Base-by-base conservation (phyloP, 2,329 filamentous ascomycete species). In the Neopestalotiopsis rosae region DNA sequence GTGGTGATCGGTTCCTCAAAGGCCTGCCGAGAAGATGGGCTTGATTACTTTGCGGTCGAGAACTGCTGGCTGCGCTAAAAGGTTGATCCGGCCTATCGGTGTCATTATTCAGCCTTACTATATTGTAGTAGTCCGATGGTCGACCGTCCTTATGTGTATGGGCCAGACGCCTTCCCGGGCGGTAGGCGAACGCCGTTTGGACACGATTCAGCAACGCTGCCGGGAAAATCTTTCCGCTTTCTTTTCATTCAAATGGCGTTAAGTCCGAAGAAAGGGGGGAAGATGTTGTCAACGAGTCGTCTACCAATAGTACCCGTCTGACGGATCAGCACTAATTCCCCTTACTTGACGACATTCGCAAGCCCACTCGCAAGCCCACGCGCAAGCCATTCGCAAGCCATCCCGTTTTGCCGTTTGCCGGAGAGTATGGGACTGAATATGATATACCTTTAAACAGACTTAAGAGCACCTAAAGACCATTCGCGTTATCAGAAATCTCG, bases 361-460 rank as follows among this genome's bases (percentile, higher is more conserved):
- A 52, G 45, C 45, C 45, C 34, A 10, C 24, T 52, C 45, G 45
- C 45, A 52, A 52, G 45, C 45, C 45, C 34, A 10, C 24, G 24
- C 24, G 24, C 24, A 28, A 28, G 24, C 24, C 24, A 49, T n/a
- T 52, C 45, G 45, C 9, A 52, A 52, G 45, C 45, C 10, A 20
- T 52, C 6, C 34, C 6, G 34, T 38, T 28, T 28, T 38, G 5
- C 34, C 34, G 10, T 52, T 52, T 52, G 42, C n/a, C 20, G 45
- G 17, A 24, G 45, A 52, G 9, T 52, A 52, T 20, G n/a, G n/a
- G n/a, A 17, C 24, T 28, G 24, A 9, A 28, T 14, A 14, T 69
- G 56, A 73, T 20, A 62, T 59, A 28, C n/a, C 24, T n/a, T 24
- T n/a, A 52, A 17, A 52, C 34, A 38, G 34, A 38, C 34, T 38